A percentile compares a stretch with the other conserved stretches of the same genome.
Conservation (phyloP, 371 early-diverging fungal genomes). For the Blakeslea trispora region DNA sequence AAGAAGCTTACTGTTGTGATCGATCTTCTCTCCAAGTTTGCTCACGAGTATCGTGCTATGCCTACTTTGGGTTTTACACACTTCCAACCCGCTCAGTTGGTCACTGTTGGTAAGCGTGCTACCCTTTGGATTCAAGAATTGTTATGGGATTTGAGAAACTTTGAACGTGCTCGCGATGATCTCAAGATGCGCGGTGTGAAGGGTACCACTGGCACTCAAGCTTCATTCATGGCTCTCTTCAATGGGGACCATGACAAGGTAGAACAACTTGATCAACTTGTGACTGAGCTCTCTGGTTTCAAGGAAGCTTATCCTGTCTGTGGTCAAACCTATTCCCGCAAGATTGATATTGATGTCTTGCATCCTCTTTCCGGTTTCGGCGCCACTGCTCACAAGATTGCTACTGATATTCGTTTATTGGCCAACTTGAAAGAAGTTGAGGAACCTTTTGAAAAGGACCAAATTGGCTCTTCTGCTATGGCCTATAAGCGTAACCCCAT, state of each 20-base stretch:
- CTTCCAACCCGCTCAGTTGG: slow-evolving; percentile 97
- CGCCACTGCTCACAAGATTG: slow-evolving; percentile 96
- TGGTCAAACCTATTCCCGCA: slow-evolving; percentile 97
- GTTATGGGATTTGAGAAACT: slow-evolving; percentile 94
- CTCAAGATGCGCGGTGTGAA: slow-evolving; percentile 96
- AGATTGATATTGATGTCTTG: slow-evolving; percentile 94
- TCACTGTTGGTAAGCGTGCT: slow-evolving; percentile 98
- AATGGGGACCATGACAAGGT: slow-evolving; percentile 94
- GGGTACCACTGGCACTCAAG: slow-evolving; percentile 99
- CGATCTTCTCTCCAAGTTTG: slow-evolving; percentile 80
- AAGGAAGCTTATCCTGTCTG: slow-evolving; percentile 86
- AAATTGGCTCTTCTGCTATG: slow-evolving; percentile 98
- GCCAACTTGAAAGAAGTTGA: slow-evolving; percentile 97
- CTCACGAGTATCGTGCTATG: slow-evolving; percentile 76
- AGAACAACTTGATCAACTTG: slow-evolving; percentile 86
- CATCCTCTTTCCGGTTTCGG: slow-evolving; percentile 90
- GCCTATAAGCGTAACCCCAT: slow-evolving; percentile 99
- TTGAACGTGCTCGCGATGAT: slow-evolving; percentile 86
- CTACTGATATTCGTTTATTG: slow-evolving; percentile 94
- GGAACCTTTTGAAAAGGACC: slow-evolving; percentile 98
- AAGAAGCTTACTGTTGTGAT: slow-evolving; percentile 86
- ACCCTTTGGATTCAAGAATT: slow-evolving; percentile 95
- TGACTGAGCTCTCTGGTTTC: slow-evolving; percentile 91
- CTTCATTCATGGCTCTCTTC: slow-evolving; percentile 94
- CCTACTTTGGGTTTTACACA: slow-evolving; percentile 98